Evolutionary conservation across 2,329 filamentous ascomycete genomes (phyloP).

Genomic region (Penicillium thymicola): DNA sequence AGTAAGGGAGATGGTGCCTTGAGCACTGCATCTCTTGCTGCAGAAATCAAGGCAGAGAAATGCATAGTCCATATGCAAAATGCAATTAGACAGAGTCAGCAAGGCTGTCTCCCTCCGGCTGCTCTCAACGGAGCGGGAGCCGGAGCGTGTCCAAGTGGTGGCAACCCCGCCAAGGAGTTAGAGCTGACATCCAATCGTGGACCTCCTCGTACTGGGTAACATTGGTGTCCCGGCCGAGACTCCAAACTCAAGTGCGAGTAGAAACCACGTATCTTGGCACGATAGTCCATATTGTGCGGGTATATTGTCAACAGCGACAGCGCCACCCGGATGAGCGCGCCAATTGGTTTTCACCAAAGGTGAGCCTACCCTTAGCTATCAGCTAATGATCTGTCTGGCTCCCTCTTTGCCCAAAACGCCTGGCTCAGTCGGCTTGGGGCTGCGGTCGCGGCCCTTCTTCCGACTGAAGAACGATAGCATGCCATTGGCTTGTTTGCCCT

Average conservation of each 20-base stretch:
- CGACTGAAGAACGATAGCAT: slow-evolving; percentile 87
- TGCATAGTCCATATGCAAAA: background rate
- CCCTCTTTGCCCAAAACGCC: slow-evolving; percentile 95
- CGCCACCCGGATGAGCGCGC: background rate
- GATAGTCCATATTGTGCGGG: background rate
- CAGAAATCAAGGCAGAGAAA: slow-evolving; percentile 4
- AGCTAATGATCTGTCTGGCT: slow-evolving; percentile 75
- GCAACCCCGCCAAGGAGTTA: background rate
- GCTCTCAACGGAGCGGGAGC: background rate
- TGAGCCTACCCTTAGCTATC: slow-evolving; percentile 21
- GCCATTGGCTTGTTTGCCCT: slow-evolving; percentile 55
- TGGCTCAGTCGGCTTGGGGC: slow-evolving; percentile 89
- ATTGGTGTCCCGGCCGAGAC: background rate
- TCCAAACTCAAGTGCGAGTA: background rate
- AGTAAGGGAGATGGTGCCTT: slow-evolving; percentile 12
- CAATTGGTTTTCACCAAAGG: background rate
- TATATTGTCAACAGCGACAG: background rate
- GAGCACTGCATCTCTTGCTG: slow-evolving; percentile 9
- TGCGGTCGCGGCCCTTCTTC: slow-evolving; percentile 86
- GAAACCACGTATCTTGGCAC: background rate
- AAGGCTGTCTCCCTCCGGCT: background rate
- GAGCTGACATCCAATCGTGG: background rate
- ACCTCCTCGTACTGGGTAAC: background rate
- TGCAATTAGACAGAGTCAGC: slow-evolving; percentile 1
- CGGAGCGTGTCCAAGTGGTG: background rate